Conservation (phyloP, 208 protist genomes). For the Wallacemonas sp. region DNA sequence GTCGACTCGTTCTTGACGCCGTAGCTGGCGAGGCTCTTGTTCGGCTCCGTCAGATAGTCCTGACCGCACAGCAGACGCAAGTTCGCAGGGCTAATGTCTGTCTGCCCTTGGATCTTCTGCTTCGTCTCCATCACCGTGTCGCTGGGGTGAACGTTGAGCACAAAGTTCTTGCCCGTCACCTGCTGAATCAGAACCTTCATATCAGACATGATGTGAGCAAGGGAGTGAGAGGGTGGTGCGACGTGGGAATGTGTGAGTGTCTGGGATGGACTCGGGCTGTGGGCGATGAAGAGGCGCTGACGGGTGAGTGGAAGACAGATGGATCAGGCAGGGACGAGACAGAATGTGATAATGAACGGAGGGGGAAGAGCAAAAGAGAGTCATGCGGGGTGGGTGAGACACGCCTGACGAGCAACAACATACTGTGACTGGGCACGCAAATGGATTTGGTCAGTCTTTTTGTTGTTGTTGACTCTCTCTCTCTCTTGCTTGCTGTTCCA, state of each 20-base stretch:
- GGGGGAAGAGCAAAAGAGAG: background rate
- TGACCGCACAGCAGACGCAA: constrained; percentile 4
- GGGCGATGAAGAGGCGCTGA: background rate
- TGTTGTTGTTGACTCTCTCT: too few relatives aligned
- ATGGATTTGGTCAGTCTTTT: background rate
- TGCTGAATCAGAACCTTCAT: constrained; percentile 5
- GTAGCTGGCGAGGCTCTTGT: background rate
- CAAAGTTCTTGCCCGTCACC: constrained; percentile 5
- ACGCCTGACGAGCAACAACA: too few relatives aligned
- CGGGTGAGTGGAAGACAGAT: background rate
- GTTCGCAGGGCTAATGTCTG: background rate
- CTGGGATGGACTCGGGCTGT: background rate
- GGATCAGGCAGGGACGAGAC: background rate
- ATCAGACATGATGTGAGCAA: constrained; percentile 3
- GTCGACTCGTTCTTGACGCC: constrained; percentile 1
- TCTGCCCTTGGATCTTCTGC: constrained; percentile 7
- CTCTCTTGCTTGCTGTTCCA: too few relatives aligned
- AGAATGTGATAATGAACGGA: background rate
- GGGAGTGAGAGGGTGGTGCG: background rate
- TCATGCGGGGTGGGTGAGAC: too few relatives aligned
- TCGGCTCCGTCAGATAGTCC: constrained; percentile 2
- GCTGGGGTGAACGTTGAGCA: constrained; percentile 7
- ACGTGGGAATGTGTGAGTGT: background rate
- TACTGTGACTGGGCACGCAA: background rate
- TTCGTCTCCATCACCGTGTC: constrained; percentile 5